phyloP scores from a whole-genome alignment of 352 stramenopile species.

The Pelagophyceae sp. region DNA sequence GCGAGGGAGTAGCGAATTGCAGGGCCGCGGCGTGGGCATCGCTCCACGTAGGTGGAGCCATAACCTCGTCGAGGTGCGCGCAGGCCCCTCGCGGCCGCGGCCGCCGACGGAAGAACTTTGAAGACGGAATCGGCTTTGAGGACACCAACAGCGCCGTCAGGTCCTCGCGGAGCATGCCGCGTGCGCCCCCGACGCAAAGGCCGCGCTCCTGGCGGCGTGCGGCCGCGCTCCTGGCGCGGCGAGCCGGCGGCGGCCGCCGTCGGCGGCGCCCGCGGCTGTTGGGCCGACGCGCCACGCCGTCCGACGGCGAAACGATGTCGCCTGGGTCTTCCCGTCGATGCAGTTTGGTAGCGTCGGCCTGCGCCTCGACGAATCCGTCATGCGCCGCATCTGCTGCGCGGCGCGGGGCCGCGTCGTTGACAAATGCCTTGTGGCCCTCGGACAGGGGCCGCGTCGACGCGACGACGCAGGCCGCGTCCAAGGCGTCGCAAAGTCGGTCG shows the following conservation, averaged over 20 bases:
- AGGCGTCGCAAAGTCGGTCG: too few relatives aligned
- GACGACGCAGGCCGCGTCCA: too few relatives aligned
- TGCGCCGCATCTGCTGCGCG: background rate
- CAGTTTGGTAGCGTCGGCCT: background rate
- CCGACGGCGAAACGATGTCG: too few relatives aligned
- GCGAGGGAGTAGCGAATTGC: too few relatives aligned
- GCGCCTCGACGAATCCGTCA: background rate
- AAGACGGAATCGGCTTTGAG: too few relatives aligned
- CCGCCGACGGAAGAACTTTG: too few relatives aligned
- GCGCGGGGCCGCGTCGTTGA: background rate
- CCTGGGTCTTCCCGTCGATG: background rate
- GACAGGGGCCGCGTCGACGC: background rate
- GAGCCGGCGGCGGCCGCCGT: background rate
- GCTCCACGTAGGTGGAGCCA: too few relatives aligned
- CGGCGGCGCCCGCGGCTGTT: too few relatives aligned
- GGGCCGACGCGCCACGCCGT: too few relatives aligned
- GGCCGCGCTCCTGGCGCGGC: too few relatives aligned
- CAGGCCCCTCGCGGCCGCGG: background rate
- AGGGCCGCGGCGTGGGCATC: too few relatives aligned
- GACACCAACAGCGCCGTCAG: too few relatives aligned
- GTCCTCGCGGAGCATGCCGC: background rate
- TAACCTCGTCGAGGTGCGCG: background rate
- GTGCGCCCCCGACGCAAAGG: background rate
- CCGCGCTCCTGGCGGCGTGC: background rate
- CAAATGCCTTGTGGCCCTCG: background rate